Evolutionary conservation across 805 yeast species (phyloP), one percentile per base, ranked within the genome.

Genomic region (Groenewaldozyma tartarivorans): DNA sequence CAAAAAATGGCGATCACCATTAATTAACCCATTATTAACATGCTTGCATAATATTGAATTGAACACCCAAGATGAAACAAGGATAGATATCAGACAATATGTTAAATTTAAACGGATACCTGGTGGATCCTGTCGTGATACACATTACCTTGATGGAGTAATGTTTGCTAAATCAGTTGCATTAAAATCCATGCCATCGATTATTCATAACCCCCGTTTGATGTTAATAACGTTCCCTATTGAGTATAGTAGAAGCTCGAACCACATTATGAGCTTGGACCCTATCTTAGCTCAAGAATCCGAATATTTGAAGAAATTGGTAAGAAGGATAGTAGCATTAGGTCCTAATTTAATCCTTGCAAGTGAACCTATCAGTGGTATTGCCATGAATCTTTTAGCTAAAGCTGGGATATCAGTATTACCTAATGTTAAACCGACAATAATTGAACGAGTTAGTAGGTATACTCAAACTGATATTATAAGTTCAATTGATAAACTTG

Each of bases 141-240:
- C 90, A 0, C 63, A 63, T 20, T 71, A 74, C 22, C 58, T 90
- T 3, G 78, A 81, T 53, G 99, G 98, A 0, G 61, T 85, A 3
- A 81, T 85, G 2, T 86, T 88, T 59, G 81, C 96, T 0, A 86
- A 87, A 49, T 75, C 79, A 15, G 65, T 88, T 34, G 95, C 95
- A 3, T 67, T 83, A 30, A 84, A 80, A 53, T 58, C 72, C 1
- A 94, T 92, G 98, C 74, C 86, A 0, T 58, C 74, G 4, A 54
- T 57, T 19, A 67, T 94, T 5, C 52, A 56, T 0, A 69, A 74
- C 38, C 97, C 99, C 0, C 72, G 78, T 41, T 81, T 92, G 31
- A 76, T 90, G 44, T 66, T 94, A 15, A 69, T 92, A 4, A 79
- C 87, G 68, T 92, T 92, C 53, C 96, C 96, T 0, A 63, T 92